These are phyloP conservation scores for Aschersonia sp. DNA, from an alignment of 2,329 filamentous ascomycete genomes.

Conservation along the genomic window DNA sequence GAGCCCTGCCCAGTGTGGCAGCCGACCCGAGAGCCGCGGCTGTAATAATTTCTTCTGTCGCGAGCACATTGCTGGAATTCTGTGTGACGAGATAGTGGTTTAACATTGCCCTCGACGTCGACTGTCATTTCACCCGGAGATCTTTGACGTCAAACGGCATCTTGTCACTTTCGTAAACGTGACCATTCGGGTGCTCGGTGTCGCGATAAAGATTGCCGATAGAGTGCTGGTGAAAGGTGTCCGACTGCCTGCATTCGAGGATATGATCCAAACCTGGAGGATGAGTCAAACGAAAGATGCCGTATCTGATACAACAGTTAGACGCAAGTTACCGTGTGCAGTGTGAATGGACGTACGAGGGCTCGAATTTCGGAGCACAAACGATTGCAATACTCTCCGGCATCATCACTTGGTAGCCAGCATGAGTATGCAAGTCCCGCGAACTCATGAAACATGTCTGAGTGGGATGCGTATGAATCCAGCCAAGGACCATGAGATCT, in stretches of 20 bases:
- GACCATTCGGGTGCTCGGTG: conserved; percentile 50
- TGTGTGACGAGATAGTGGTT: background rate
- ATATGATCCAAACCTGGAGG: conserved; percentile 83
- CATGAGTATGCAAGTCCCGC: conserved; percentile 83
- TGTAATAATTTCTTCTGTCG: background rate
- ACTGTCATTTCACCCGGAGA: conserved; percentile 21
- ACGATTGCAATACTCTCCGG: conserved; percentile 95
- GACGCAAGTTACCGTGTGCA: too few relatives aligned
- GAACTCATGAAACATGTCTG: conserved; percentile 98
- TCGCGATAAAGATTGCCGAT: conserved; percentile 64
- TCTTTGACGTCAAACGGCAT: conserved; percentile 47
- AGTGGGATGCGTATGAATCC: conserved; percentile 96
- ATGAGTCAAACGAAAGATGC: conserved; percentile 85
- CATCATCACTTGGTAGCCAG: conserved; percentile 91
- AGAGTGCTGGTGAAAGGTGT: conserved; percentile 68
- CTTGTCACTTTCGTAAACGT: conserved; percentile 54
- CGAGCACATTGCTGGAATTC: background rate
- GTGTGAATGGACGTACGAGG: conserved; percentile 46
- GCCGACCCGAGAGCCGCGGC: too few relatives aligned
- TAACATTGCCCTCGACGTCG: background rate
- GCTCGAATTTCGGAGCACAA: conserved; percentile 70
- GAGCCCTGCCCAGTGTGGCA: too few relatives aligned
- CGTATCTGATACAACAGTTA: conserved; percentile 46
- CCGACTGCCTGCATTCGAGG: conserved; percentile 59
- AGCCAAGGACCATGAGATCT: conserved; percentile 76